Percentiles rank a stretch among this genome's conserved stretches.
Conservation (phyloP, 345 rosid genomes). For the Populus euphratica region DNA sequence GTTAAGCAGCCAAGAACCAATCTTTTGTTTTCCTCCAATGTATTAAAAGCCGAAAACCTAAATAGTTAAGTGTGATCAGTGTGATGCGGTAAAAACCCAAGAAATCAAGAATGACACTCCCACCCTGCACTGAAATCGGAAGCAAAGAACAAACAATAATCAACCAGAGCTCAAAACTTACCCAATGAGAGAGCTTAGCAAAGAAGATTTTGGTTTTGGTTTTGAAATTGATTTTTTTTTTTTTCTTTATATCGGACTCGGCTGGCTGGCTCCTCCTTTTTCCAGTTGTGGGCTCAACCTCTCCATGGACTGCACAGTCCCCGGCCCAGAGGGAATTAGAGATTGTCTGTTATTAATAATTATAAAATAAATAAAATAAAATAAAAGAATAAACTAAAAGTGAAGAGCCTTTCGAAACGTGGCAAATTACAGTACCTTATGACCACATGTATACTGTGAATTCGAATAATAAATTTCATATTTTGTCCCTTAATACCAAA, state of each 20-base stretch:
- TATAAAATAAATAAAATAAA: too few relatives aligned
- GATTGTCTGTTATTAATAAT: neutral
- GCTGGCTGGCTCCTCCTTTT: neutral
- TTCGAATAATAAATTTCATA: too few relatives aligned
- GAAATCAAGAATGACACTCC: neutral
- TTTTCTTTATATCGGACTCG: too few relatives aligned
- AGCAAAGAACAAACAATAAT: neutral
- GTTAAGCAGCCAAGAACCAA: neutral
- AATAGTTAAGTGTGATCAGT: neutral
- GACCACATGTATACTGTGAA: too few relatives aligned
- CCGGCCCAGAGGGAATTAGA: neutral
- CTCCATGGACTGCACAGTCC: neutral
- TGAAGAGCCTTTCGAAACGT: too few relatives aligned
- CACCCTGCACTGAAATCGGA: neutral
- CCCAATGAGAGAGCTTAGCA: neutral
- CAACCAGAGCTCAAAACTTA: neutral
- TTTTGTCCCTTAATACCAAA: too few relatives aligned
- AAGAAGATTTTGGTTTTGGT: neutral
- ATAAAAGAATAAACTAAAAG: too few relatives aligned
- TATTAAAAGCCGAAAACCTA: slow-evolving; percentile 3
- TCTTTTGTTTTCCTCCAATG: neutral
- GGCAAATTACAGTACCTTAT: too few relatives aligned
- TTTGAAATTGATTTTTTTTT: neutral
- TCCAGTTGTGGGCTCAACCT: neutral
- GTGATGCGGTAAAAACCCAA: neutral